A percentile compares a stretch with the other conserved stretches of the same genome.
Evolutionary conservation across 2,329 filamentous ascomycete species (phyloP).

Genomic region (Onygenales sp.): DNA sequence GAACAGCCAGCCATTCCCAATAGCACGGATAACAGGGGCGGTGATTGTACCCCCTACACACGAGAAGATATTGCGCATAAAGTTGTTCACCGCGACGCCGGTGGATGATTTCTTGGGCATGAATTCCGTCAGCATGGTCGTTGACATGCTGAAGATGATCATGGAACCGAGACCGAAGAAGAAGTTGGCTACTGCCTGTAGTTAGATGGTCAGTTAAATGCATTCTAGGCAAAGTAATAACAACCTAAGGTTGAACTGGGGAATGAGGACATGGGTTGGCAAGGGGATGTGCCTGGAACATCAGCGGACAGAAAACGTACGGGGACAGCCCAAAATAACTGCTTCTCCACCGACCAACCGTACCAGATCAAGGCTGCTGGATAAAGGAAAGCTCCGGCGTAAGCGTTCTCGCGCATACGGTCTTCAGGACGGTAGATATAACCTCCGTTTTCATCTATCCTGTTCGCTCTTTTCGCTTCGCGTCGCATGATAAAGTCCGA

Average conservation of each 20-base stretch:
- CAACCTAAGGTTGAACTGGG: neutral
- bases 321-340: slow-evolving; percentile 53
- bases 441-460: slow-evolving; percentile 58
- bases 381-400: slow-evolving; percentile 62
- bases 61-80: slow-evolving; percentile 67
- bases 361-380: slow-evolving; percentile 64
- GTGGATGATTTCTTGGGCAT: slow-evolving; percentile 61
- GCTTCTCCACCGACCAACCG: slow-evolving; percentile 61
- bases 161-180: slow-evolving; percentile 69
- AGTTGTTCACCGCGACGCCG: slow-evolving; percentile 74
- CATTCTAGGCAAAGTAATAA: slow-evolving; percentile 5
- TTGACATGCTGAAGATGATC: slow-evolving; percentile 64
- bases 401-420: slow-evolving; percentile 73
- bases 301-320: slow-evolving; percentile 22
- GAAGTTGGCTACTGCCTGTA: slow-evolving; percentile 53
- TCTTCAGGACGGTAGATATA: slow-evolving; percentile 67
- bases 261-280: neutral
- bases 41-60: slow-evolving; percentile 62
- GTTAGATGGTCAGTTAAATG: slow-evolving; percentile 2
- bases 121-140: slow-evolving; percentile 80
- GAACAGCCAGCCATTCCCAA: slow-evolving; percentile 69
- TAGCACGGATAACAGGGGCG: slow-evolving; percentile 58
- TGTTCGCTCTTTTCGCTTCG: slow-evolving; percentile 59
- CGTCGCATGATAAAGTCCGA: slow-evolving; percentile 72
- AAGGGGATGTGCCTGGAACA: neutral